Evolutionary conservation across 164 flowering plant species (phyloP), one percentile per base, ranked within the genome.

Genomic region (Chloranthus sessilifolius): DNA sequence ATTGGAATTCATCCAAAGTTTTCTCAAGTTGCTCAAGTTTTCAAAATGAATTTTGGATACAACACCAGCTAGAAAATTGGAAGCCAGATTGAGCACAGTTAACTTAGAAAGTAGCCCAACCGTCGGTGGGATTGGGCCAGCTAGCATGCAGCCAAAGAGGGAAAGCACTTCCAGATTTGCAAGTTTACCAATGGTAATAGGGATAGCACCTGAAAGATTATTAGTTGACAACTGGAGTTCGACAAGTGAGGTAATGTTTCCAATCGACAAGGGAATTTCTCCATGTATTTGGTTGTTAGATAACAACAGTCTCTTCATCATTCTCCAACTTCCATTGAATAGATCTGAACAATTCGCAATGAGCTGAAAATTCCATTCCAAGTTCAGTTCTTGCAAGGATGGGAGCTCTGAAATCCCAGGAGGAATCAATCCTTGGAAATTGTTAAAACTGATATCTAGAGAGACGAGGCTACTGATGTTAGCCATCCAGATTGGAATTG

Each of bases 121-220:
- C 14, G 33, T 37, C 8, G 19, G n/a, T n/a, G 80, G 76, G 16
- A 74, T 76, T 4, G 60, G 42, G 34, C 87, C 83, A 3, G 19
- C 22, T 4, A 49, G 41, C 0, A 0, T 20, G 53, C 28, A 21
- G 1, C n/a, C 25, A 1, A 0, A 3, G n/a, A 49, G 53, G 3
- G 1, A 0, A 35, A 49, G 28, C 1, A 0, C 7, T 34, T 21
- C 1, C 2, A 49, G 41, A 1, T 12, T 20, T n/a, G 20, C 22
- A 3, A 49, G 30, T 7, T 34, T 34, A 23, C 29, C 16, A 3
- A 52, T 52, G 19, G 24, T 15, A 4, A 25, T 8, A 14, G 55
- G 55, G 4, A 27, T 38, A 2, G 14, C 6, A n/a, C 55, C 55
- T n/a, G 2, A 15, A 26, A 38, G 25, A 7, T 7, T 3, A 52